A percentile compares a stretch with the other conserved stretches of the same genome.
Conservation (phyloP, 805 yeast species). For the Kodamaea kakaduensis region DNA sequence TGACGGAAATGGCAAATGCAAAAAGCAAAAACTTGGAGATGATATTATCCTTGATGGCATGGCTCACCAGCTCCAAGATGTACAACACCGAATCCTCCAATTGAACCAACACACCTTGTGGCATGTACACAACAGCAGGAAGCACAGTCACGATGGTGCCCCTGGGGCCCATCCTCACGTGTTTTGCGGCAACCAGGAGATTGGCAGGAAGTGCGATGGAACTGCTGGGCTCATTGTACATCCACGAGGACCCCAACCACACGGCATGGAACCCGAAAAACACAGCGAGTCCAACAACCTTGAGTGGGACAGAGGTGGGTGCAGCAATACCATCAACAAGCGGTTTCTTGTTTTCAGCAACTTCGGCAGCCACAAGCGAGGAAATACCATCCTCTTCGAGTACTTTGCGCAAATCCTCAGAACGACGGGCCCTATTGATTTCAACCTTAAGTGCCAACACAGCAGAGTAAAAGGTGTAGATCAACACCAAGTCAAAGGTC, state of each 20-base stretch:
- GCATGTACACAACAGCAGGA: conserved; percentile 55
- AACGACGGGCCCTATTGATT: conserved; percentile 78
- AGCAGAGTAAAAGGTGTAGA: conserved; percentile 79
- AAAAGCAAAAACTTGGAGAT: conserved; percentile 74
- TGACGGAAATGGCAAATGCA: conserved; percentile 68
- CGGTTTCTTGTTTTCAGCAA: conserved; percentile 49
- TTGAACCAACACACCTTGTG: conserved; percentile 51
- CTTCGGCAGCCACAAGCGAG: conserved; percentile 60
- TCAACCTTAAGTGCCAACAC: conserved; percentile 84
- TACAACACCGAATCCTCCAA: conserved; percentile 58
- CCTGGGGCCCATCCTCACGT: conserved; percentile 42
- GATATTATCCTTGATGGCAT: conserved; percentile 73
- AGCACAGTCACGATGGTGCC: conserved; percentile 57
- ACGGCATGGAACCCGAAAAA: conserved; percentile 63
- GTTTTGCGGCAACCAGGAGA: conserved; percentile 39
- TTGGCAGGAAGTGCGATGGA: conserved; percentile 17
- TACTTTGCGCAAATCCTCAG: conserved; percentile 69
- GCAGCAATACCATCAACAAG: conserved; percentile 17
- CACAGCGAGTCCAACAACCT: conserved; percentile 54
- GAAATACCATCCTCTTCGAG: conserved; percentile 92
- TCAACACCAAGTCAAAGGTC: conserved; percentile 64
- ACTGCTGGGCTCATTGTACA: conserved; percentile 31
- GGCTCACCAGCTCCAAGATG: conserved; percentile 52
- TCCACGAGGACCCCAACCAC: conserved; percentile 70
- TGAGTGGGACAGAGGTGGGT: conserved; percentile 40